Evolutionary conservation across 1,139 yeast species (phyloP).

Genomic region (Suhomyces taliae): DNA sequence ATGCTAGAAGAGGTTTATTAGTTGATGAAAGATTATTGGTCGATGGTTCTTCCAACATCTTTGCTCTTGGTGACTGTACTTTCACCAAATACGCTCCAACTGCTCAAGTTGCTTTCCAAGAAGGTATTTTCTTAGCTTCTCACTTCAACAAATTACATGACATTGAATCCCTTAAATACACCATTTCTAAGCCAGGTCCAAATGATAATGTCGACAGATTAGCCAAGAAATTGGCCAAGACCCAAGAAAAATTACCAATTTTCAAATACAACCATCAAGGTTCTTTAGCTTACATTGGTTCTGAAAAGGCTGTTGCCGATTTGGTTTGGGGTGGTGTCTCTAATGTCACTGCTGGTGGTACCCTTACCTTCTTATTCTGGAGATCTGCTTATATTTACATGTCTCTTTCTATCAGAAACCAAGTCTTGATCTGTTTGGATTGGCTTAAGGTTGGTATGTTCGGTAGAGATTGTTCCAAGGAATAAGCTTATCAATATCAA

Average conservation of each 20-base stretch:
- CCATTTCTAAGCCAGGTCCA: conserved; percentile 28
- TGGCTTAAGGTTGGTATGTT: conserved; percentile 85
- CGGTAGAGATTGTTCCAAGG: conserved; percentile 81
- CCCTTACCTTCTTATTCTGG: conserved; percentile 89
- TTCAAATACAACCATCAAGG: conserved; percentile 70
- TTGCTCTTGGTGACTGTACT: conserved; percentile 93
- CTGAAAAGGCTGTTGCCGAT: conserved; percentile 93
- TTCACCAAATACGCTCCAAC: conserved; percentile 91
- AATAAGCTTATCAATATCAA: conserved; percentile 23
- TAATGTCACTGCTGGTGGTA: conserved; percentile 78
- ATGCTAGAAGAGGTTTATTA: conserved; percentile 85
- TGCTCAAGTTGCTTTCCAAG: conserved; percentile 96
- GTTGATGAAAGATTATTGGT: conserved; percentile 82
- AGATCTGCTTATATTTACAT: conserved; percentile 89
- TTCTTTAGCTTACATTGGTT: conserved; percentile 79
- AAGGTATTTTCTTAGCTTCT: conserved; percentile 78
- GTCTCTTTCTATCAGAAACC: conserved; percentile 89
- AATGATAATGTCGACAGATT: conserved; percentile 41
- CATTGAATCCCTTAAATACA: conserved; percentile 58
- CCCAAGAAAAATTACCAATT: conserved; percentile 51
- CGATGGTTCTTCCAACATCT: conserved; percentile 80
- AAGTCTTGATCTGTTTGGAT: conserved; percentile 78
- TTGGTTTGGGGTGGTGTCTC: conserved; percentile 86
- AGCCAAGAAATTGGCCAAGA: conserved; percentile 39
- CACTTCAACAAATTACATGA: conserved; percentile 69